A percentile compares a stretch with the other conserved stretches of the same genome.
Evolutionary conservation across 306 rosid species (phyloP).

Genomic region (Cajanus cajan): DNA sequence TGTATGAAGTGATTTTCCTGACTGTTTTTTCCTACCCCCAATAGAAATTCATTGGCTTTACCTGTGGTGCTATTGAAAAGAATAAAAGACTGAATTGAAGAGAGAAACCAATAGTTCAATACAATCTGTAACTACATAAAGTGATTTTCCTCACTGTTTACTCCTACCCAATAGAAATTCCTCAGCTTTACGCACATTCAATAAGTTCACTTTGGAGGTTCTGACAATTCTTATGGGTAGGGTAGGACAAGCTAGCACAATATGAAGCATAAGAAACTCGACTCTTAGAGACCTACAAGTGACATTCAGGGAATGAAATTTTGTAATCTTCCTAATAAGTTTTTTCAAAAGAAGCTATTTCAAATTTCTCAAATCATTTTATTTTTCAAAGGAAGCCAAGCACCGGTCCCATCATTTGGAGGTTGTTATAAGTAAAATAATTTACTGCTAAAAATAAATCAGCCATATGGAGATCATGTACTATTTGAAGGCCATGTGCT

Average conservation of each 20-base stretch:
- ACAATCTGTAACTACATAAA: not conserved
- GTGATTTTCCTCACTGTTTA: constrained; percentile 21
- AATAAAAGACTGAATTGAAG: no score
- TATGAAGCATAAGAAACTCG: not conserved
- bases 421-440: not conserved
- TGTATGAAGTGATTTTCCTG: no score
- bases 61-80: no score
- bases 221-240: not conserved
- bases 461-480: constrained; percentile 9
- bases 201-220: not conserved
- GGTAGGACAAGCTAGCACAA: constrained; percentile 15
- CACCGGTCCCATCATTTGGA: not conserved
- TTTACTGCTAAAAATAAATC: not conserved
- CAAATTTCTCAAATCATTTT: not conserved
- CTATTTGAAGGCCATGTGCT: constrained; percentile 6
- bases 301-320: not conserved
- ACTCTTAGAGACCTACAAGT: not conserved
- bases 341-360: not conserved
- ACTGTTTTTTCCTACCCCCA: no score
- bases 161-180: constrained; percentile 18
- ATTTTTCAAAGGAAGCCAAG: constrained; percentile 12
- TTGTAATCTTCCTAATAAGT: not conserved
- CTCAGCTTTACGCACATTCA: constrained; percentile 11
- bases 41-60: not conserved
- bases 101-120: not conserved